phyloP scores from a whole-genome alignment of 805 yeast species.

The Suhomyces faveliae region DNA sequence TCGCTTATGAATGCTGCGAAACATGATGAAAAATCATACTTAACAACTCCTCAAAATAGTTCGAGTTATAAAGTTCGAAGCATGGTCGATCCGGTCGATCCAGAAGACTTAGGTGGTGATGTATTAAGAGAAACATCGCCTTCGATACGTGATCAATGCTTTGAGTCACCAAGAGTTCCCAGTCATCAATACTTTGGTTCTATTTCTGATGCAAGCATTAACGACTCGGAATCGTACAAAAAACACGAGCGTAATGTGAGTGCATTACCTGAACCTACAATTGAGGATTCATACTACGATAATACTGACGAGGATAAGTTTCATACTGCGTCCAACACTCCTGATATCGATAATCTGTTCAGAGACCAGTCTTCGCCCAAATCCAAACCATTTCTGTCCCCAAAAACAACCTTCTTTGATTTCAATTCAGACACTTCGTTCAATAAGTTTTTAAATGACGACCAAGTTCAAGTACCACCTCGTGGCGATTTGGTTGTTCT shows the following conservation, averaged over 20 bases:
- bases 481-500: slow-evolving; percentile 21
- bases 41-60: slow-evolving; percentile 2
- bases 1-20: too few relatives aligned
- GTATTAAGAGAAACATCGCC: not conserved
- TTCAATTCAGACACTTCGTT: slow-evolving; percentile 12
- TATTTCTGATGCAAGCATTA: not conserved
- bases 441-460: slow-evolving; percentile 18
- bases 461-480: slow-evolving; percentile 23
- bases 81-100: not conserved
- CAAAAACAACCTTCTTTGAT: slow-evolving; percentile 6
- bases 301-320: not conserved
- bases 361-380: not conserved
- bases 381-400: slow-evolving; percentile 5
- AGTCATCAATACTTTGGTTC: not conserved
- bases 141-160: not conserved
- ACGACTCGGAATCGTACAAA: not conserved
- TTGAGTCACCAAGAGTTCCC: not conserved
- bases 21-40: slow-evolving; percentile 2
- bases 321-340: not conserved
- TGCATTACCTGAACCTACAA: slow-evolving; percentile 14
- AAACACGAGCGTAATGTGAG: slow-evolving; percentile 5
- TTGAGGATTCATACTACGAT: slow-evolving; percentile 8
- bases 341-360: not conserved
- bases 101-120: not conserved
- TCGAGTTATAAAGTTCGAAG: not conserved